Base-by-base conservation (phyloP, 768 basidiomycete species). In the Tubosaeta sp. region DNA sequence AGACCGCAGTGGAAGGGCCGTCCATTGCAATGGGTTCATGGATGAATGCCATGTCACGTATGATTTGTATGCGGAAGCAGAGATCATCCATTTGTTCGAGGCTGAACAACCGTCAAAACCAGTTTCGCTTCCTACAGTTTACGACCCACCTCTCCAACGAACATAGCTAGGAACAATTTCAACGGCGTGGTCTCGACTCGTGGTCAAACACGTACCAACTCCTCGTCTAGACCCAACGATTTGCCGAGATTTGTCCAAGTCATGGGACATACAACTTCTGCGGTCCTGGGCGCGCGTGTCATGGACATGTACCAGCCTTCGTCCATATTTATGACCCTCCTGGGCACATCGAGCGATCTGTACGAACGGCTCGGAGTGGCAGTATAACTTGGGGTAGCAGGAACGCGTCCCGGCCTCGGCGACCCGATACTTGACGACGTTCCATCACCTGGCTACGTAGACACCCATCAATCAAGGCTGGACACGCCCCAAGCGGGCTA, bases 1-100 rank as follows among this genome's bases (percentile, higher is more conserved):
- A 52, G 54, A 77, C 74, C 6, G 78, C 73, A 2, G 58, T 63
- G 4, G 58, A 58, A 9, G 71, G 66, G 1, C 68, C 73, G 45
- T 85, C 83, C 35, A 83, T 69, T 22, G 80, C 69, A 29, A 83
- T 67, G 0, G 84, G 84, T 51, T 81, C 77, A 44, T 79, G 74
- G 9, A 83, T 35, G 52, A 83, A 84, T 0, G 75, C 79, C 55
- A 76, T 60, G 9, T 72, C 54, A 2, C 47, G 48, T 8, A 67
- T 52, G 11, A 75, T 72, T 44, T 74, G 70, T 13, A 82, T 46
- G 5, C 75, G 72, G 52, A 80, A 66, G 52, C 74, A 67, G n/a
- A 76, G 62, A 18, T 74, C 72, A 16, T 65, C 55, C 53, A 66
- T 65, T n/a, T 61, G 62, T 31, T 62, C 56, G 45, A 73, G 69